These are phyloP conservation scores for Thielaviopsis ethacetica DNA, from an alignment of 2,329 filamentous ascomycete species.

Conservation along the genomic window DNA sequence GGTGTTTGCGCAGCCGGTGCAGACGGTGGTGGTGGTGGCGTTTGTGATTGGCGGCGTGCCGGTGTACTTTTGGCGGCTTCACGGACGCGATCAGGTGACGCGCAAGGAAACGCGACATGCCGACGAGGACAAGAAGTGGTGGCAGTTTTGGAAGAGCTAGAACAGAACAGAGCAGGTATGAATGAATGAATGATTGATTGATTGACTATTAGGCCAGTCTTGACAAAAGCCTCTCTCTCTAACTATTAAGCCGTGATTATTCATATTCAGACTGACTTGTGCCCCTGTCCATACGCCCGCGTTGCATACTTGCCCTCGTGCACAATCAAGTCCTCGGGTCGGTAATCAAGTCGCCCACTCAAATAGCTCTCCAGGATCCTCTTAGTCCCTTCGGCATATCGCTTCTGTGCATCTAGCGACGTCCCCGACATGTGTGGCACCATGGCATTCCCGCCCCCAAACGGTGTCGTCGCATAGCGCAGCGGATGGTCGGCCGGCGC, in stretches of 20 bases:
- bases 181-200: background rate
- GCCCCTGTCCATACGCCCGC: constrained; percentile 66
- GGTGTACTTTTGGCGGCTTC: constrained; percentile 77
- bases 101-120: constrained; percentile 25
- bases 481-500: constrained; percentile 86
- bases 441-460: constrained; percentile 96
- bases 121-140: constrained; percentile 26
- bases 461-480: constrained; percentile 83
- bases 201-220: background rate
- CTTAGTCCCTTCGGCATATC: constrained; percentile 80
- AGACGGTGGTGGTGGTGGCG: constrained; percentile 71
- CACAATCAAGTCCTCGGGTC: constrained; percentile 79
- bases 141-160: constrained; percentile 42
- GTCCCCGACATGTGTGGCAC: constrained; percentile 98
- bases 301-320: constrained; percentile 84
- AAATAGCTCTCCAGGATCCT: constrained; percentile 84
- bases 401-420: constrained; percentile 91
- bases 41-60: constrained; percentile 76
- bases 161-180: background rate
- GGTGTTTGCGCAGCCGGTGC: constrained; percentile 77
- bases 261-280: no score
- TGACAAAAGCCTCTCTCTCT: no score
- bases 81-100: constrained; percentile 38
- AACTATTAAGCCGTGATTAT: no score
- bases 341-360: constrained; percentile 73